Evolutionary conservation across 169 alveolate species (phyloP), one percentile per base, ranked within the genome.

Genomic region (Eimeria sp.): DNA sequence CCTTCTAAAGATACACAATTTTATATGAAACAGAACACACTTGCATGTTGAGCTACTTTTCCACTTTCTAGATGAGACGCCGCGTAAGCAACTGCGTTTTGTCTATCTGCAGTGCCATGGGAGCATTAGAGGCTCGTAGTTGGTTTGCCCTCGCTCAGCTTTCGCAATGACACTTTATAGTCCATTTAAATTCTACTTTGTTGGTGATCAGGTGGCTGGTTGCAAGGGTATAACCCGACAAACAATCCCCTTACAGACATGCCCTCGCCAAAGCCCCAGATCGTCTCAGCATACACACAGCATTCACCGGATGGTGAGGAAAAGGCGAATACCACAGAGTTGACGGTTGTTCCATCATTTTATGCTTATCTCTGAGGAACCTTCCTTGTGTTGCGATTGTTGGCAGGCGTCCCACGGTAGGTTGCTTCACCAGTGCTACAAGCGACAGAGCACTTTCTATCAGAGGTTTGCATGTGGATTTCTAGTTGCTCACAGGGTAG

Each of bases 251-350:
- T 16, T 52, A 77, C 30, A 72, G 62, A 77, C 43, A 77, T 25
- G 87, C 46, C 87, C 40, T 49, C 87, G 87, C 87, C 40, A 66
- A 64, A 77, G 87, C 87, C 87, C 87, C 87, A 76, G 66, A 77
- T 49, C 23, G 37, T 37, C 66, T 20, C 46, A 43, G 37, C 8
- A 71, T 33, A 37, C n/a, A 71, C 54, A 10, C 54, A 16, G 80
- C 54, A 33, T 4, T 13, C 77, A 30, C 20, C 40, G 18, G 77
- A 10, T 68, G 77, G 49, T 71, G 54, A 30, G 49, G 80, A 18
- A 37, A 14, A 25, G n/a, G 54, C n/a, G 80, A 16, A 71, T 37
- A 37, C n/a, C 43, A 30, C 4, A 71, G 1, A 0, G 16, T 33
- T 37, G 4, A 25, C 33, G 16, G 10, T 71, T 71, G 49, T 30